These are phyloP conservation scores for Penicillium samsonianum DNA, from an alignment of 495 filamentous ascomycete species.

Conservation along the genomic window DNA sequence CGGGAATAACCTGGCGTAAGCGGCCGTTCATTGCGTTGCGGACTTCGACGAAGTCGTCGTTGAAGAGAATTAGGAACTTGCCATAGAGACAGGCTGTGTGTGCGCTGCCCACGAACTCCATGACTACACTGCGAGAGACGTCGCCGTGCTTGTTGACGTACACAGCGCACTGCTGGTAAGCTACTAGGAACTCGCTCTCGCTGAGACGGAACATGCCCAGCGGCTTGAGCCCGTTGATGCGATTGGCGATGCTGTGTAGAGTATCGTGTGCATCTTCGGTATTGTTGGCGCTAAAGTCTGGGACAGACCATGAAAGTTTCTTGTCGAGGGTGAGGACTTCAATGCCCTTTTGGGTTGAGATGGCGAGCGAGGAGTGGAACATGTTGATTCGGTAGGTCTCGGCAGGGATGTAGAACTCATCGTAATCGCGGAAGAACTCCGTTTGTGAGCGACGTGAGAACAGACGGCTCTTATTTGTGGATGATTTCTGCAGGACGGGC, in stretches of 20 bases:
- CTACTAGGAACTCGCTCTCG: constrained; percentile 89
- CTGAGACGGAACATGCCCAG: constrained; percentile 96
- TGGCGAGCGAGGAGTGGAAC: constrained; percentile 88
- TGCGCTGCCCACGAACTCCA: constrained; percentile 94
- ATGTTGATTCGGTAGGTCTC: constrained; percentile 95
- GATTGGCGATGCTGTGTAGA: constrained; percentile 75
- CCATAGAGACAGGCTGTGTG: constrained; percentile 84
- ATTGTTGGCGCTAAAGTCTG: constrained; percentile 64
- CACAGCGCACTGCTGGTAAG: constrained; percentile 91
- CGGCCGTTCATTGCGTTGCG: constrained; percentile 95
- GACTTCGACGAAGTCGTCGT: constrained; percentile 95
- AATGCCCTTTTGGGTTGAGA: constrained; percentile 88
- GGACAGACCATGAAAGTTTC: constrained; percentile 88
- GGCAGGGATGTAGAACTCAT: constrained; percentile 98
- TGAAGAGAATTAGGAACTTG: constrained; percentile 68
- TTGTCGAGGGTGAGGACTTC: constrained; percentile 96
- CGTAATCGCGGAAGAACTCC: constrained; percentile 96
- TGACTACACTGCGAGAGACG: constrained; percentile 85
- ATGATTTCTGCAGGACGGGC: constrained; percentile 82
- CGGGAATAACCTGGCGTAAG: constrained; percentile 89
- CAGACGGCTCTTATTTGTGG: constrained; percentile 60
- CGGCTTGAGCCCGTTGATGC: constrained; percentile 77
- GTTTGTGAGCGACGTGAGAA: constrained; percentile 70
- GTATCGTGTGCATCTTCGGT: constrained; percentile 56
- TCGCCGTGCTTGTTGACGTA: constrained; percentile 99